A percentile compares a stretch with the other conserved stretches of the same genome.
These are phyloP conservation scores for Colletotrichum sp. DNA, from an alignment of 2,329 filamentous ascomycete genomes.

Conservation along the genomic window DNA sequence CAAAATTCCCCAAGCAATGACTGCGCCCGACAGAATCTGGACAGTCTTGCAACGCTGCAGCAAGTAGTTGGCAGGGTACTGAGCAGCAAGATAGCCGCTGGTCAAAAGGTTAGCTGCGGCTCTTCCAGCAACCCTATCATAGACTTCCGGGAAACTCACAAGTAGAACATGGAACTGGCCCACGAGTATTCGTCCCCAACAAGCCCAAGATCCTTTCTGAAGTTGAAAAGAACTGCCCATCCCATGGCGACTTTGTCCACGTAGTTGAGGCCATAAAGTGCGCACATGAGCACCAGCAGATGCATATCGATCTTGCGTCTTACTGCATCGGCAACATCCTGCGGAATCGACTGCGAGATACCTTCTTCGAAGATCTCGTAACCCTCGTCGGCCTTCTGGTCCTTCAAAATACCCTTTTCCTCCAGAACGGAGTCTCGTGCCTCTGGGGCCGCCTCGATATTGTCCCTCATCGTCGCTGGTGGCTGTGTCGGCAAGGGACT, in stretches of 20 bases:
- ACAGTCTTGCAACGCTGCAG: slow-evolving; percentile 23
- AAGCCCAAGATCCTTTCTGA: slow-evolving; percentile 24
- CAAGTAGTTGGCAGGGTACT: not conserved
- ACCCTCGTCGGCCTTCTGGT: not conserved
- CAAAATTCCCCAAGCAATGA: slow-evolving; percentile 21
- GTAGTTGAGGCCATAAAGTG: slow-evolving; percentile 26
- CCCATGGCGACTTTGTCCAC: slow-evolving; percentile 26
- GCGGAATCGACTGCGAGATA: not conserved
- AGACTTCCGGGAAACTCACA: not conserved
- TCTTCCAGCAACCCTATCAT: not conserved
- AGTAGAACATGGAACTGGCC: not conserved
- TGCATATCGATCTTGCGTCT: slow-evolving; percentile 21
- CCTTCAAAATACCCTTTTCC: slow-evolving; percentile 4
- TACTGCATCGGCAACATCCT: slow-evolving; percentile 22
- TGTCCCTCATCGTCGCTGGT: not conserved
- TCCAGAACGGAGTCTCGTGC: not conserved
- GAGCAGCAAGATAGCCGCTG: not conserved
- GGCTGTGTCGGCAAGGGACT: not conserved
- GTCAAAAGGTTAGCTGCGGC: not conserved
- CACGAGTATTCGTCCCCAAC: slow-evolving; percentile 8
- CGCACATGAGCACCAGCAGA: slow-evolving; percentile 26
- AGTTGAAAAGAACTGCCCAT: slow-evolving; percentile 28
- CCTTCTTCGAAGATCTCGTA: not conserved
- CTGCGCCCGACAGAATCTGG: slow-evolving; percentile 19
- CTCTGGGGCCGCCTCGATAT: not conserved